A percentile compares a stretch with the other conserved stretches of the same genome.
Evolutionary conservation across 768 basidiomycete species (phyloP).

Genomic region (Boletus pseudopeckii): DNA sequence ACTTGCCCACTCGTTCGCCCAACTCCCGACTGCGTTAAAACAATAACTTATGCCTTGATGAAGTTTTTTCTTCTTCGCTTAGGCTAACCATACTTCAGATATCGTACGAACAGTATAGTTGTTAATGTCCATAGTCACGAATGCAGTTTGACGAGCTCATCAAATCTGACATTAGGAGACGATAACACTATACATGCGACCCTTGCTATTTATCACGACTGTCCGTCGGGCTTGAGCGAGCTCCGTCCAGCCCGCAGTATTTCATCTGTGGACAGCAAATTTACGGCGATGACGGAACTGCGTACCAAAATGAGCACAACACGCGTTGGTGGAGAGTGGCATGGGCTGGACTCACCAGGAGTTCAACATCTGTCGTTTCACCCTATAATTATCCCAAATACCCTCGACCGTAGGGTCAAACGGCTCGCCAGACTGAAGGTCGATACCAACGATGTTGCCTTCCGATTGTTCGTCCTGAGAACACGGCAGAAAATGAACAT

Average conservation of each 20-base stretch:
- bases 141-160: slow-evolving; percentile 11
- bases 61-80: slow-evolving; percentile 5
- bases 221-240: slow-evolving; percentile 79
- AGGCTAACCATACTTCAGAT: slow-evolving; percentile 14
- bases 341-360: slow-evolving; percentile 64
- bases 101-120: slow-evolving; percentile 27
- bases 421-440: slow-evolving; percentile 91
- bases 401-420: slow-evolving; percentile 95
- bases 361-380: slow-evolving; percentile 98
- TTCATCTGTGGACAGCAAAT: slow-evolving; percentile 93
- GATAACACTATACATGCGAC: slow-evolving; percentile 20
- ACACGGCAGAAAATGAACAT: slow-evolving; percentile 1
- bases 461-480: slow-evolving; percentile 87
- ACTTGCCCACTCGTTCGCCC: slow-evolving; percentile 17
- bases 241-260: slow-evolving; percentile 87
- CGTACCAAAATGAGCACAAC: slow-evolving; percentile 25
- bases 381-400: slow-evolving; percentile 98
- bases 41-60: slow-evolving; percentile 28
- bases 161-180: slow-evolving; percentile 14
- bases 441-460: slow-evolving; percentile 88
- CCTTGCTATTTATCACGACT: slow-evolving; percentile 38
- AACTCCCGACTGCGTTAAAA: slow-evolving; percentile 16
- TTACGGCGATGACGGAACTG: slow-evolving; percentile 92
- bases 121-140: slow-evolving; percentile 31
- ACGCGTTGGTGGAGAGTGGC: slow-evolving; percentile 12